Evolutionary conservation across 441 rosid genomes (phyloP).

Genomic region (Raphanus hybrid): DNA sequence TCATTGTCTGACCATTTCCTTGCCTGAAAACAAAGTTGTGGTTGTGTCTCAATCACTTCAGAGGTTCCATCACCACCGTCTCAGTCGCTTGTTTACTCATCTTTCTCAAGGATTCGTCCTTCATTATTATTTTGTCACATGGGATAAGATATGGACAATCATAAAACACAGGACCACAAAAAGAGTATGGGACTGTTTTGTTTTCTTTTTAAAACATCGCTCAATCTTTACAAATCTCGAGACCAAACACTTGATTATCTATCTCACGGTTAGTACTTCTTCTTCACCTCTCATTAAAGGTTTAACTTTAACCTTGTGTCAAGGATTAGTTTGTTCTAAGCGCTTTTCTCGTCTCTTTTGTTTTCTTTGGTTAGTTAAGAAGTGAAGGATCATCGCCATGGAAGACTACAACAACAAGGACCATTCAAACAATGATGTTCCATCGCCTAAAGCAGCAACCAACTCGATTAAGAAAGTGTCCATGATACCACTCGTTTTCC

Average conservation of each 20-base stretch:
- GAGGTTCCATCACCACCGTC: not conserved
- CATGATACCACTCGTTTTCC: conserved; percentile 64
- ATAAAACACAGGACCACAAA: conserved; percentile 29
- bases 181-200: not conserved
- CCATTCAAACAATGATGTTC: conserved; percentile 32
- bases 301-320: too few species aligned
- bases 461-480: conserved; percentile 53
- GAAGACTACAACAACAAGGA: conserved; percentile 29
- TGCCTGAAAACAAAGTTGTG: not conserved
- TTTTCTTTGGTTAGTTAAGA: conserved; percentile 24
- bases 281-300: not conserved
- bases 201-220: conserved; percentile 9
- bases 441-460: conserved; percentile 39
- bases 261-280: conserved; percentile 13
- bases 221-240: not conserved
- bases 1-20: not conserved
- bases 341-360: not conserved
- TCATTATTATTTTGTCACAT: not conserved
- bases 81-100: conserved; percentile 6
- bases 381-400: conserved; percentile 46
- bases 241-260: not conserved
- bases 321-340: too few species aligned
- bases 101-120: conserved; percentile 7
- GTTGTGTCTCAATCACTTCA: not conserved
- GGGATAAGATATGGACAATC: conserved; percentile 15